Percentiles rank a stretch among this genome's conserved stretches.
Evolutionary conservation across 345 rosid species (phyloP).

Genomic region (Citrus unshiu): DNA sequence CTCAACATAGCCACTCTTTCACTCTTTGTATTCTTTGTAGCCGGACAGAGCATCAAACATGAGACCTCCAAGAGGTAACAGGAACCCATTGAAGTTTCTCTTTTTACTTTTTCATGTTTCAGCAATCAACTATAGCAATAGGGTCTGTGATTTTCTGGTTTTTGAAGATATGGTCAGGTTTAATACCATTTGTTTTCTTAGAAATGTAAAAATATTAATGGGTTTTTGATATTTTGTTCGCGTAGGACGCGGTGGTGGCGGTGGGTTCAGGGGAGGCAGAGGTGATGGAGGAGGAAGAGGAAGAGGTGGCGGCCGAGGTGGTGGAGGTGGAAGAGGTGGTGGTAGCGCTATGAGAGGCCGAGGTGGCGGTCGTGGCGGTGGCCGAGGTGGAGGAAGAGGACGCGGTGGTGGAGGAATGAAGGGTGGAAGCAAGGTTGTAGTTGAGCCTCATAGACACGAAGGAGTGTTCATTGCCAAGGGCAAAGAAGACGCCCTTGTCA

Average conservation of each 20-base stretch:
- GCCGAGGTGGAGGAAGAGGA: constrained; percentile 47
- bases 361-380: constrained; percentile 35
- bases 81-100: background rate
- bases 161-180: background rate
- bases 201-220: background rate
- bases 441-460: constrained; percentile 85
- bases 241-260: constrained; percentile 51
- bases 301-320: constrained; percentile 38
- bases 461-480: constrained; percentile 92
- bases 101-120: background rate
- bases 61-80: constrained; percentile 47
- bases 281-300: constrained; percentile 44
- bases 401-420: constrained; percentile 76
- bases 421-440: constrained; percentile 81
- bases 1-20: background rate
- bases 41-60: constrained; percentile 3
- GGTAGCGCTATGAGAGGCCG: constrained; percentile 45
- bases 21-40: background rate
- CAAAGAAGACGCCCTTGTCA: constrained; percentile 88
- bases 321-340: constrained; percentile 43
- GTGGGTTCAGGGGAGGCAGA: constrained; percentile 44
- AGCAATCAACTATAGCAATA: too few species aligned
- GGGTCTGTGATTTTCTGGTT: background rate
- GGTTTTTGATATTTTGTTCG: background rate
- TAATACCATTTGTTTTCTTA: background rate